A percentile compares a stretch with the other conserved stretches of the same genome.
Evolutionary conservation across 2,329 filamentous ascomycete species (phyloP).

Genomic region (Colletotrichum sublineola): DNA sequence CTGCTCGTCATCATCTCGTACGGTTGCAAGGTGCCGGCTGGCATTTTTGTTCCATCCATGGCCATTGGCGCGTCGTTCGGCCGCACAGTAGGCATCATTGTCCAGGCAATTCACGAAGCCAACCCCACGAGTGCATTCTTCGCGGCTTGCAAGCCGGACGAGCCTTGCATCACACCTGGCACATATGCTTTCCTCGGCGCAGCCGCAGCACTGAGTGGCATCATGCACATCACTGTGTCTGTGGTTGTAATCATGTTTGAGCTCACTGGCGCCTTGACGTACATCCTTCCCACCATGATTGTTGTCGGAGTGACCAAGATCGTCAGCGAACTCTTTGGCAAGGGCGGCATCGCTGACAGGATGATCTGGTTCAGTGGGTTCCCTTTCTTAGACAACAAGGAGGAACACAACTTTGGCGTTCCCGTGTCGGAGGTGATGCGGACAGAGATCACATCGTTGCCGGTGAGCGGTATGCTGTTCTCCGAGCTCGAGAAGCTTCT

Average conservation of each 20-base stretch:
- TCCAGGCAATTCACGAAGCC: conserved; percentile 88
- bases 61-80: conserved; percentile 96
- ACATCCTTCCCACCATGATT: conserved; percentile 98
- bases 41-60: conserved; percentile 99
- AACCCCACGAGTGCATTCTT: conserved; percentile 90
- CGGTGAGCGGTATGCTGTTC: conserved; percentile 80
- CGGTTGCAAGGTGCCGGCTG: conserved; percentile 96
- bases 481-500: conserved; percentile 83
- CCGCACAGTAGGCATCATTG: conserved; percentile 92
- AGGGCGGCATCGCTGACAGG: conserved; percentile 94
- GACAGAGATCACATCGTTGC: conserved; percentile 78
- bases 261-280: conserved; percentile 94
- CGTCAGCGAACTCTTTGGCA: conserved; percentile 90
- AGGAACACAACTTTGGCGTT: conserved; percentile 96
- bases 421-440: conserved; percentile 94
- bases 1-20: conserved; percentile 95
- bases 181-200: conserved; percentile 97
- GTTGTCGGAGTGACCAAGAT: conserved; percentile 97
- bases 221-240: conserved; percentile 98
- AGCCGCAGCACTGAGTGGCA: conserved; percentile 90
- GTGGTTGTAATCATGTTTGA: conserved; percentile 99
- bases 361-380: conserved; percentile 99
- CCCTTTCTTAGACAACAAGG: conserved; percentile 96
- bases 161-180: conserved; percentile 95
- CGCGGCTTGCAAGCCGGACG: conserved; percentile 87